Percentiles rank a stretch among this genome's conserved stretches.
phyloP scores from a whole-genome alignment of 2,329 filamentous ascomycete species.

The Ophiostoma sp. region DNA sequence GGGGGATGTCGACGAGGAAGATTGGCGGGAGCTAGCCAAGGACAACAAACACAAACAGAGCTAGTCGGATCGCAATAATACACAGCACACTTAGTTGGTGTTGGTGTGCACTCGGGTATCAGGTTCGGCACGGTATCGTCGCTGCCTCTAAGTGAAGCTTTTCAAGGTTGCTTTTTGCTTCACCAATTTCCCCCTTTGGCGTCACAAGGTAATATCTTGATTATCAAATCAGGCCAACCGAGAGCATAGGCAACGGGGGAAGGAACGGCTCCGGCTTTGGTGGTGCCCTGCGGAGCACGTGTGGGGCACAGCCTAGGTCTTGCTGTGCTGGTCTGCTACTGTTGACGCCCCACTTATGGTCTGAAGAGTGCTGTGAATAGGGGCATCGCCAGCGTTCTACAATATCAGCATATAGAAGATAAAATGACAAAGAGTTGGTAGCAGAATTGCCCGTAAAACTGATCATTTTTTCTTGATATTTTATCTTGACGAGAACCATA shows the following conservation, averaged over 20 bases:
- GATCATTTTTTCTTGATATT: too few species aligned
- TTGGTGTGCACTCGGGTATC: neutral
- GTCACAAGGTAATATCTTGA: neutral
- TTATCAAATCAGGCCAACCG: neutral
- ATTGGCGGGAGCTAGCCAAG: neutral
- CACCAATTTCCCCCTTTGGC: constrained; percentile 11
- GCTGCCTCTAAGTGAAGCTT: constrained; percentile 11
- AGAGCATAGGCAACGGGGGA: neutral
- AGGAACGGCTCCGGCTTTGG: constrained; percentile 4
- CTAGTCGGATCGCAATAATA: neutral
- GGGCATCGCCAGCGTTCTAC: neutral
- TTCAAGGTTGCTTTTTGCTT: constrained; percentile 3
- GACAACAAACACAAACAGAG: neutral
- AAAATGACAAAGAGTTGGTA: too few species aligned
- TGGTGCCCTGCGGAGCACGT: constrained; percentile 10
- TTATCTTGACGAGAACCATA: too few species aligned
- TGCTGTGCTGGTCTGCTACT: neutral
- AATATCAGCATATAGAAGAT: neutral
- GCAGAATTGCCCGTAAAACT: too few species aligned
- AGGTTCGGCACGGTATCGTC: neutral
- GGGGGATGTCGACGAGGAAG: neutral
- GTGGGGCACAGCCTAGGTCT: constrained; percentile 9
- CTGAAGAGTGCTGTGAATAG: neutral
- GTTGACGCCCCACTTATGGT: neutral
- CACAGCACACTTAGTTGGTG: neutral